These are phyloP conservation scores for Ilex paraguariensis DNA, from an alignment of 305 asterid genomes.

Conservation along the genomic window DNA sequence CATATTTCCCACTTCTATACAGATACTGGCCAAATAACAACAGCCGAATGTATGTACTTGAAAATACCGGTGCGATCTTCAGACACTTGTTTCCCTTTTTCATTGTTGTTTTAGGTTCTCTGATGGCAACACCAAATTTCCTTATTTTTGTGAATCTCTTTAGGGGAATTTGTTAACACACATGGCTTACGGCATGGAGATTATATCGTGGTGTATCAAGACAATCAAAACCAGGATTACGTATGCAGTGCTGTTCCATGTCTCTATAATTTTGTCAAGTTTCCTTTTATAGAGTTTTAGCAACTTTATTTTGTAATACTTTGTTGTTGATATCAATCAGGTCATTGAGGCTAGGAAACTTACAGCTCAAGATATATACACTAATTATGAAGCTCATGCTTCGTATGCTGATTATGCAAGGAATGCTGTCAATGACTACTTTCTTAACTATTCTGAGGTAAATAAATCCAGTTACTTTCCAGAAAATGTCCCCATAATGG, in stretches of 20 bases:
- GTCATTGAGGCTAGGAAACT: constrained; percentile 66
- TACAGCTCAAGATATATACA: constrained; percentile 8
- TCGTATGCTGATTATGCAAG: constrained; percentile 17
- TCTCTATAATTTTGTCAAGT: neutral
- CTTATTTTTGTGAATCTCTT: neutral
- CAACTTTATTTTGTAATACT: neutral
- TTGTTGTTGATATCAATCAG: constrained; percentile 22
- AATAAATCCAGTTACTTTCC: constrained; percentile 14
- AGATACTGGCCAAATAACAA: constrained; percentile 93
- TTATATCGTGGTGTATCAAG: constrained; percentile 54
- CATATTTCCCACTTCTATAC: constrained; percentile 2
- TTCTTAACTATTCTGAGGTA: constrained; percentile 10
- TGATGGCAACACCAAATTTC: neutral
- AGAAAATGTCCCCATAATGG: constrained; percentile 24
- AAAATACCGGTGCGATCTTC: constrained; percentile 60
- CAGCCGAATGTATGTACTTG: constrained; percentile 90
- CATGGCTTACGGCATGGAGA: constrained; percentile 61
- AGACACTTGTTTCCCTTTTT: neutral
- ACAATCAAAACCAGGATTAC: constrained; percentile 40
- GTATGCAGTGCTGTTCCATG: constrained; percentile 32
- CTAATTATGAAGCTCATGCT: constrained; percentile 20
- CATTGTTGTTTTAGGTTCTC: neutral
- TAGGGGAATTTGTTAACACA: constrained; percentile 53
- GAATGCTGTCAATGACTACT: neutral
- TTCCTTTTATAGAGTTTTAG: neutral